Base-by-base conservation (phyloP, 352 stramenopile species). In the Globisporangium spiculum region DNA sequence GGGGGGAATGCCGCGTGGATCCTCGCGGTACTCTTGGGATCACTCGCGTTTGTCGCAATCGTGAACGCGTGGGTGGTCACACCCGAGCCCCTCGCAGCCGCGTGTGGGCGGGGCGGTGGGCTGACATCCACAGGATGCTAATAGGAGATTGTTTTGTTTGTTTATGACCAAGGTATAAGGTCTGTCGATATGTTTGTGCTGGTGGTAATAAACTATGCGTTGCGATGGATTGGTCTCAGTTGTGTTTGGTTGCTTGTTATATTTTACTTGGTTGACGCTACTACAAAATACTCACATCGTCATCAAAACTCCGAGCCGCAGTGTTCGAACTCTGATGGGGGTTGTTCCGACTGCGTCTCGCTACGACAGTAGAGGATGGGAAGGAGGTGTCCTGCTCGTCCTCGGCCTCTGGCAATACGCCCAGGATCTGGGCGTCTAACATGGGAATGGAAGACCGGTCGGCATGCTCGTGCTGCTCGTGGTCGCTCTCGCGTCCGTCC, bases 401-500 rank as follows among this genome's bases (percentile, higher is more conserved):
- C 9, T 52, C 46, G 2, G 50, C 50, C n/a, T 36, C 38, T 20
- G 41, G 41, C 30, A 60, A 27, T n/a, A 60, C 55, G n/a, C 26
- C 18, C 5, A 52, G 64, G 14, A 24, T 59, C 64, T 27, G 54
- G 26, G 34, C 30, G 27, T 41, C 26, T 22, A 12, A 24, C 6
- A n/a, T 24, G 2, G 26, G 53, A 32, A 59, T 59, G 53, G 9
- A 32, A 5, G 36, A 44, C 36, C 10, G 36, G 36, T 44, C 36
- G 36, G n/a, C 27, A 16, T 41, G 27, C 18, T 38, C 54, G 14
- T 24, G 16, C 10, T 60, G 63, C 3, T 63, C 54, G 63, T 58
- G 38, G 27, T 69, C 64, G 41, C 64, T 69, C 27, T 69, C 64
- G n/a, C 55, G 44, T 12, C 57, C 64, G 41, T 64, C 64, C 24